Evolutionary conservation across 129 eudicot species (phyloP).

Genomic region (sunflower (Helianthus annuus)): DNA sequence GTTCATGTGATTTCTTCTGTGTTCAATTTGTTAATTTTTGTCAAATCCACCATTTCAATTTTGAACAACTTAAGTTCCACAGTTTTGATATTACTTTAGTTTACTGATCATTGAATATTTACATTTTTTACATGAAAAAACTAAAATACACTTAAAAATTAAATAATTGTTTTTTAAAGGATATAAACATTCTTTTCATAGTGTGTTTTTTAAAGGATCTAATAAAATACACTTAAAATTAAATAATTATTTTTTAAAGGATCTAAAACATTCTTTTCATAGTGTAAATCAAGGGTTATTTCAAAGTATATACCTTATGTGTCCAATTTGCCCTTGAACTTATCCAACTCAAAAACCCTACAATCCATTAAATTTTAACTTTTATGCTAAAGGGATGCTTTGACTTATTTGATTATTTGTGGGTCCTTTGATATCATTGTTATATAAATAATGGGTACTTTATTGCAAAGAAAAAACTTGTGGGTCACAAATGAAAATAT

Average conservation of each 20-base stretch:
- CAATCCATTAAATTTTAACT: not conserved
- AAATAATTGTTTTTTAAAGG: not conserved
- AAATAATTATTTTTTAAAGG: no score
- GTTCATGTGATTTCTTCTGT: no score
- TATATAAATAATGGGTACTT: not conserved
- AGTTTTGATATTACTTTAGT: no score
- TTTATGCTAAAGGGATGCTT: not conserved
- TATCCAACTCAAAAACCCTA: not conserved
- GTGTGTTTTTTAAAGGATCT: no score
- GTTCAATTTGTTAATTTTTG: no score
- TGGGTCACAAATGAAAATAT: not conserved
- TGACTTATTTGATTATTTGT: not conserved
- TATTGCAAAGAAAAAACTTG: not conserved
- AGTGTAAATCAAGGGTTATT: not conserved
- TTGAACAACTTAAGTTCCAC: no score
- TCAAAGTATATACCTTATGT: not conserved
- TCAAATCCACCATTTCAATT: no score
- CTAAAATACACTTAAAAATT: not conserved
- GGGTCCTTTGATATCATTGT: not conserved
- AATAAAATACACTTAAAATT: no score
- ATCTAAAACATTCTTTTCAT: not conserved
- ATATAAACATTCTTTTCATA: no score
- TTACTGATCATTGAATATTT: no score
- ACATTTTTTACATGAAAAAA: not conserved
- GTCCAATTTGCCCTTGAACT: conserved; percentile 4